Evolutionary conservation across 139 green algal genomes (phyloP), one percentile per base, ranked within the genome.

Genomic region (Chlamydomonas applanata): DNA sequence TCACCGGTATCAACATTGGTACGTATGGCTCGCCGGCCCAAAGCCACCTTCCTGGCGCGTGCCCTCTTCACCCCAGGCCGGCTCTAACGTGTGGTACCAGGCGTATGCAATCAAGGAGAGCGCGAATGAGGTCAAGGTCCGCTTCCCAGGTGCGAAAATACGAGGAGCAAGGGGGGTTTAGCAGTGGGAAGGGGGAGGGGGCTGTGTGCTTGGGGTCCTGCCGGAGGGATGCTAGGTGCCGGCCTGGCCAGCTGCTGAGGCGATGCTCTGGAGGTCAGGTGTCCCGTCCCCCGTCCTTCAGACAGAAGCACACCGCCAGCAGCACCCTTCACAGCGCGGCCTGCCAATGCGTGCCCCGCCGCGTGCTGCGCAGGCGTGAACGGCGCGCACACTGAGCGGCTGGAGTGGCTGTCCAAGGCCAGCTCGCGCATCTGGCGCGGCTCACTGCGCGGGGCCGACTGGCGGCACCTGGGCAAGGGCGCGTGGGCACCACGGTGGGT

Each of bases 351-450:
- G n/a, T n/a, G n/a, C n/a, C n/a, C n/a, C 11, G 40, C 7, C 40
- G 40, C 11, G 40, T 19, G 7, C 40, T 11, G 27, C 53, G 36
- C 74, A 80, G 75, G 67, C 29, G 57, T 44, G n/a, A 56, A 75
- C 25, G 75, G 75, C 19, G 25, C 32, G 32, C 30, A 40, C 16
- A 74, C 64, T 30, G 49, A 71, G 4, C 54, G 17, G 24, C 7
- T 71, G 53, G 79, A 88, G 36, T 90, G 85, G 85, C 29, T 90
- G 4, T 77, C 65, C 29, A 87, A 87, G 76, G 59, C 49, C 5
- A 84, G 74, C 29, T 73, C 61, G 27, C 76, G 85, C 59, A 81
- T 90, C 44, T 90, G 85, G 85, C 73, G 75, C 0, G 85, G 85
- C n/a, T 83, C 72, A 4, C 79, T 84, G 62, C 79, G 77, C 13